A percentile compares a stretch with the other conserved stretches of the same genome.
Evolutionary conservation across 2,329 filamentous ascomycete genomes (phyloP).

Genomic region (Ramichloridium luteum): DNA sequence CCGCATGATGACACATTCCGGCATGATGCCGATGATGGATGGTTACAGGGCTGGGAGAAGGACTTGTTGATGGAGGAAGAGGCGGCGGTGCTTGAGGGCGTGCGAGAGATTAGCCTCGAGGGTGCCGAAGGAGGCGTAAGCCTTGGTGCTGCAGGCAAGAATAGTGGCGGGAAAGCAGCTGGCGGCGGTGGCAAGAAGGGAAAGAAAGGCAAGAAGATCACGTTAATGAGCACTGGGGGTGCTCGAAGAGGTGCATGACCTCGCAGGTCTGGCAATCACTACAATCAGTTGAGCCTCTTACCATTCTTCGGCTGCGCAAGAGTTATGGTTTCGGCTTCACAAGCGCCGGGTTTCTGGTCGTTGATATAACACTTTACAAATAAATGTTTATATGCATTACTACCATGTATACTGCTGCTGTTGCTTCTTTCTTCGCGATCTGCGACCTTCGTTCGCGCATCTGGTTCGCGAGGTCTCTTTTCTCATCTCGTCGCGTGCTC

Average conservation of each 20-base stretch:
- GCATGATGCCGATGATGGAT: slow-evolving; percentile 56
- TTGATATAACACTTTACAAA: too few relatives aligned
- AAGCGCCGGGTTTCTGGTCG: too few relatives aligned
- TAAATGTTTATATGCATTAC: too few relatives aligned
- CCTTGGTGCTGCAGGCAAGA: slow-evolving; percentile 7
- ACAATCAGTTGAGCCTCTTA: too few relatives aligned
- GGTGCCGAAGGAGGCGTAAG: slow-evolving; percentile 11
- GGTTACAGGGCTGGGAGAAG: slow-evolving; percentile 73
- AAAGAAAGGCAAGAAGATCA: slow-evolving; percentile 58
- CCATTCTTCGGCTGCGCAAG: too few relatives aligned
- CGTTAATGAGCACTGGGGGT: slow-evolving; percentile 51
- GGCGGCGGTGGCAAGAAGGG: slow-evolving; percentile 37
- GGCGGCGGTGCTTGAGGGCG: slow-evolving; percentile 15
- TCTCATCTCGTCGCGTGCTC: too few relatives aligned
- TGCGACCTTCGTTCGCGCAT: too few relatives aligned
- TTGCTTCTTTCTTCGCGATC: too few relatives aligned
- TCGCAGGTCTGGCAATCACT: too few relatives aligned
- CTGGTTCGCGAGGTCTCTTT: too few relatives aligned
- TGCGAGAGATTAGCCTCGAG: slow-evolving; percentile 27
- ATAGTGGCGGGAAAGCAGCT: neutral
- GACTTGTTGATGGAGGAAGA: slow-evolving; percentile 58
- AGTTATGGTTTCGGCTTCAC: too few relatives aligned
- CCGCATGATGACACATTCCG: slow-evolving; percentile 28
- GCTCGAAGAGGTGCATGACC: slow-evolving; percentile 16
- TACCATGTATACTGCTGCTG: too few relatives aligned